Base-by-base conservation (phyloP, 345 rosid genomes). In the Garcia nutans region DNA sequence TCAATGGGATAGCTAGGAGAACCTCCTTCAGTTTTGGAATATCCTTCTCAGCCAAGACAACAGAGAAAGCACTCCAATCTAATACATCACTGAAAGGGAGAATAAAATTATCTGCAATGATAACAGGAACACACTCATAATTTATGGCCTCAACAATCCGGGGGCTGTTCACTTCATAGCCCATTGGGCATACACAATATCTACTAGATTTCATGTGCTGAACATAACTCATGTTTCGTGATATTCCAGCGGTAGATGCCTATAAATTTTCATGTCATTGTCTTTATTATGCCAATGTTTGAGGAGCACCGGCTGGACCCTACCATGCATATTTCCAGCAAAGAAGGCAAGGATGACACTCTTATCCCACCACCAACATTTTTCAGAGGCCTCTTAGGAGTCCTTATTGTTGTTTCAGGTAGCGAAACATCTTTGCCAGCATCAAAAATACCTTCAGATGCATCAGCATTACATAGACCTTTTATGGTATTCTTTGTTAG, bases 141-240 rank as follows among this genome's bases (percentile, higher is more conserved):
- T 91, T 90, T 76, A 94, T 88, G 41, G 98, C 91, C 84, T 94
- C 97, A 0, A 92, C 93, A 50, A 94, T 90, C 74, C 97, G 71
- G 7, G 98, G 98, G 81, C 98, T 91, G 87, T 92, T 94, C 71
- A 92, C 98, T 84, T 94, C 97, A 78, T 83, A 86, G 1, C 97
- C 98, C 97, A 86, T 91, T 17, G 97, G 97, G 79, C 99, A 95
- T 65, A 91, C 54, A 73, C 99, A 95, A 70, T 77, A 95, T 74
- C 80, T 91, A 73, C 97, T 95, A 17, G 93, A 87, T 73, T 91
- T 93, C 99, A 95, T 95, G 80, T 93, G 99, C 45, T 88, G 91
- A 63, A 95, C 86, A 59, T 91, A 93, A 20, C 81, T 84, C 97
- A 89, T 90, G 37, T 87, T 90, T 61, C 86, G 77, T 58, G 97